These are phyloP conservation scores for Mesembryanthemum crystallinum DNA, from an alignment of 148 eudicot genomes.

Conservation along the genomic window DNA sequence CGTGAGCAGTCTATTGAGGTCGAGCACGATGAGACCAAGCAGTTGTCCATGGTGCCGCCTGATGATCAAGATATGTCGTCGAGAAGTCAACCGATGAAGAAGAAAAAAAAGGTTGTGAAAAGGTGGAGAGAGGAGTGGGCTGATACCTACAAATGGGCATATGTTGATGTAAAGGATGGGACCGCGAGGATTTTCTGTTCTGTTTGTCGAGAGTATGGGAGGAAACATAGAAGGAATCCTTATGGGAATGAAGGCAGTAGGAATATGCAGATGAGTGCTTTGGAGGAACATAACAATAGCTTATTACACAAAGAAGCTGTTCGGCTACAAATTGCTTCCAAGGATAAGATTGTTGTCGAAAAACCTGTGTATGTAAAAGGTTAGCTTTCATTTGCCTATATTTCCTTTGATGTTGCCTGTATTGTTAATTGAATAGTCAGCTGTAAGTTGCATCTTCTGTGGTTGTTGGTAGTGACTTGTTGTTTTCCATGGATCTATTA, in stretches of 20 bases:
- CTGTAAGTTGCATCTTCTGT: background rate
- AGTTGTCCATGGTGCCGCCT: conserved; percentile 55
- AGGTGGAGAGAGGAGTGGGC: conserved; percentile 99
- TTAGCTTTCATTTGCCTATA: conserved; percentile 29
- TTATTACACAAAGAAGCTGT: conserved; percentile 96
- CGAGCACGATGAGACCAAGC: conserved; percentile 64
- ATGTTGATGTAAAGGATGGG: conserved; percentile 93
- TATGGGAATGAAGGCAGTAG: conserved; percentile 99
- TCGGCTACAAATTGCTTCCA: conserved; percentile 92
- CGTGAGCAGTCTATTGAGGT: conserved; percentile 72
- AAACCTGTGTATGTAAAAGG: conserved; percentile 94
- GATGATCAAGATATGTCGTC: conserved; percentile 85
- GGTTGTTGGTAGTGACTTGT: background rate
- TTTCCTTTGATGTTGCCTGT: background rate
- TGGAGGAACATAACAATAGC: conserved; percentile 97
- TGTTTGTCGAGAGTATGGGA: conserved; percentile 91
- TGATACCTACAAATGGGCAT: conserved; percentile 98
- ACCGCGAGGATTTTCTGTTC: conserved; percentile 94
- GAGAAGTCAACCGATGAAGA: conserved; percentile 61
- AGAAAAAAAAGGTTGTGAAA: conserved; percentile 96
- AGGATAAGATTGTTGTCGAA: conserved; percentile 77
- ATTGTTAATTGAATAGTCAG: background rate
- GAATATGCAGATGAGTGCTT: conserved; percentile 99
- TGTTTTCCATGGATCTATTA: background rate
- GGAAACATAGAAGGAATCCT: conserved; percentile 94